These are phyloP conservation scores for Codiaeum variegatum DNA, from an alignment of 441 rosid species.

Conservation along the genomic window DNA sequence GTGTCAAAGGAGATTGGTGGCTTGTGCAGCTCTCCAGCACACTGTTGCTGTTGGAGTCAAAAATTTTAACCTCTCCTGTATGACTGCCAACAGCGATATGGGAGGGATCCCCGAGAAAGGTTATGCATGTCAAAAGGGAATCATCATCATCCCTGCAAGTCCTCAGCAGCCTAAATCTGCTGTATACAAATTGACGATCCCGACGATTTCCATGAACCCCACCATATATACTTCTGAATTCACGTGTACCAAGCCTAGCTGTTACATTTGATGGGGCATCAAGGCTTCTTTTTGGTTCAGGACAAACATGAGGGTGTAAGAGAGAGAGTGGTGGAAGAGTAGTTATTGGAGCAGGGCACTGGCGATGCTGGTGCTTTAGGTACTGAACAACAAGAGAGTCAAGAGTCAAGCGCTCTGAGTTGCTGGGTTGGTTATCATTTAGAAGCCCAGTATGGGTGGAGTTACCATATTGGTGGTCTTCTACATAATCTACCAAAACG, in stretches of 20 bases:
- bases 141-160: constrained; percentile 87
- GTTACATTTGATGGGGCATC: constrained; percentile 93
- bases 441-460: constrained; percentile 44
- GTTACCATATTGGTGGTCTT: constrained; percentile 53
- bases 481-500: constrained; percentile 39
- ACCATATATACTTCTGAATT: constrained; percentile 67
- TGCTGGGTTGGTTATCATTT: constrained; percentile 60
- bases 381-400: constrained; percentile 91
- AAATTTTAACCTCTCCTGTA: constrained; percentile 76
- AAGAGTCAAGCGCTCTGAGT: constrained; percentile 73
- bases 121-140: constrained; percentile 71
- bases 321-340: constrained; percentile 98
- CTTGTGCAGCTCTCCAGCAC: constrained; percentile 69
- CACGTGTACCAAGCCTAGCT: constrained; percentile 82
- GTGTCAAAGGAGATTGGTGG: constrained; percentile 76
- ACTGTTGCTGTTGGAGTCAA: constrained; percentile 65
- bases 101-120: constrained; percentile 72
- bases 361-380: constrained; percentile 97
- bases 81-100: constrained; percentile 90
- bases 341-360: constrained; percentile 97
- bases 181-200: constrained; percentile 94
- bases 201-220: constrained; percentile 93
- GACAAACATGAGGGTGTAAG: constrained; percentile 92
- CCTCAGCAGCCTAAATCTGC: constrained; percentile 93
- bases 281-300: constrained; percentile 87